phyloP scores from a whole-genome alignment of 352 stramenopile species.

The Phytophthora boehmeriae region DNA sequence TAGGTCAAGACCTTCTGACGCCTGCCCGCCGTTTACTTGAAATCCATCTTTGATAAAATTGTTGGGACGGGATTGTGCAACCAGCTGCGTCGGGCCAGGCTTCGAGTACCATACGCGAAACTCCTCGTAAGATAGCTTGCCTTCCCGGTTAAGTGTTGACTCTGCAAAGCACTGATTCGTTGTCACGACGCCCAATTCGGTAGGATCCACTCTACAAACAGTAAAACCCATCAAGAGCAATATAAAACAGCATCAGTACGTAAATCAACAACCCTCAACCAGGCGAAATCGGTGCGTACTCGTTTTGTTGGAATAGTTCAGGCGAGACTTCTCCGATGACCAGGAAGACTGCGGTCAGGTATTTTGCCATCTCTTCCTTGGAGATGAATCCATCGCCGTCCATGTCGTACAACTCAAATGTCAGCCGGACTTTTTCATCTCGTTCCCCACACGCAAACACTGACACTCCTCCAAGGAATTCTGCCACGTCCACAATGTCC shows the following conservation, averaged over 20 bases:
- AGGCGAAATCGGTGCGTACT: constrained; percentile 39
- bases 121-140: constrained; percentile 72
- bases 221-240: background rate
- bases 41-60: constrained; percentile 4
- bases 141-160: constrained; percentile 62
- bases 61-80: constrained; percentile 15
- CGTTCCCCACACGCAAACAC: constrained; percentile 82
- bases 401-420: constrained; percentile 88
- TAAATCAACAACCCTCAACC: constrained; percentile 4
- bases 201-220: constrained; percentile 53
- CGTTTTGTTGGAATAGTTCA: constrained; percentile 74
- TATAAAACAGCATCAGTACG: background rate
- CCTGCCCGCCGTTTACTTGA: constrained; percentile 17
- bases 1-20: constrained; percentile 23
- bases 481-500: constrained; percentile 77
- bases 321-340: constrained; percentile 75
- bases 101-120: constrained; percentile 85
- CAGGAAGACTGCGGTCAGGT: constrained; percentile 85
- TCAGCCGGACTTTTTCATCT: constrained; percentile 84
- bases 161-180: constrained; percentile 81
- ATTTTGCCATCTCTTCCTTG: constrained; percentile 87
- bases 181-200: constrained; percentile 70
- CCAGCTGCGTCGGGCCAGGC: constrained; percentile 55
- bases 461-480: constrained; percentile 84
- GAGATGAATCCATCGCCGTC: constrained; percentile 87